These are phyloP conservation scores for Colletotrichum zoysiae DNA, from an alignment of 2,329 filamentous ascomycete species.

Conservation along the genomic window DNA sequence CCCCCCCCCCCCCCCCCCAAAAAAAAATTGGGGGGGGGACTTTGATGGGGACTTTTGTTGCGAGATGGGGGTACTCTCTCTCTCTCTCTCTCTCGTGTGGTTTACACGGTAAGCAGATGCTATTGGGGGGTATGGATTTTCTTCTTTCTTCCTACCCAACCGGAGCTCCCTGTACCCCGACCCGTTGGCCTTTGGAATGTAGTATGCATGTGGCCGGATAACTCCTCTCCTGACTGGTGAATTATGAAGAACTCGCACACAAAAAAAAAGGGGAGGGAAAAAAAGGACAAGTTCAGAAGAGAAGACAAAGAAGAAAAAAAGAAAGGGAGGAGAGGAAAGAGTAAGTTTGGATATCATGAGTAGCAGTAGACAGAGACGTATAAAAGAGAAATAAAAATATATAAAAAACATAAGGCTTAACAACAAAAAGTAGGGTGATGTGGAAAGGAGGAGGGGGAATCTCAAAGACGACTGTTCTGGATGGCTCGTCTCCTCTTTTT, in stretches of 20 bases:
- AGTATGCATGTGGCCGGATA: not conserved
- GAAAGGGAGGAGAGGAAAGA: not conserved
- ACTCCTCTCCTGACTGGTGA: not conserved
- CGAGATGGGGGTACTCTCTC: not conserved
- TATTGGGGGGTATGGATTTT: not conserved
- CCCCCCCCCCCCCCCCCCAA: no score
- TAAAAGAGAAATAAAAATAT: not conserved
- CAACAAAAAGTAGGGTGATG: not conserved
- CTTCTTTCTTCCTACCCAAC: not conserved
- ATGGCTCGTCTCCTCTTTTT: constrained; percentile 40
- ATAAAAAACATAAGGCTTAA: not conserved
- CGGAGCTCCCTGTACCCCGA: not conserved
- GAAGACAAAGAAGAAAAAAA: not conserved
- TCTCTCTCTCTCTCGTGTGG: not conserved
- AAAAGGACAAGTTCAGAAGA: not conserved
- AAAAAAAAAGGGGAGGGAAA: not conserved
- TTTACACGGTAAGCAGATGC: not conserved
- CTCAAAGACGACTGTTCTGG: constrained; percentile 38
- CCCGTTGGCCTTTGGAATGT: not conserved
- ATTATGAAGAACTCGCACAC: no score
- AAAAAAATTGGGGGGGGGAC: no score
- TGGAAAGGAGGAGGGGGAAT: not conserved
- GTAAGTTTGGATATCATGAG: constrained; percentile 30
- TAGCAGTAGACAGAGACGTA: not conserved
- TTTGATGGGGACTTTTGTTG: not conserved